Percentiles rank a stretch among this genome's conserved stretches.
Evolutionary conservation across 345 rosid species (phyloP).

Genomic region (Gossypium australe): DNA sequence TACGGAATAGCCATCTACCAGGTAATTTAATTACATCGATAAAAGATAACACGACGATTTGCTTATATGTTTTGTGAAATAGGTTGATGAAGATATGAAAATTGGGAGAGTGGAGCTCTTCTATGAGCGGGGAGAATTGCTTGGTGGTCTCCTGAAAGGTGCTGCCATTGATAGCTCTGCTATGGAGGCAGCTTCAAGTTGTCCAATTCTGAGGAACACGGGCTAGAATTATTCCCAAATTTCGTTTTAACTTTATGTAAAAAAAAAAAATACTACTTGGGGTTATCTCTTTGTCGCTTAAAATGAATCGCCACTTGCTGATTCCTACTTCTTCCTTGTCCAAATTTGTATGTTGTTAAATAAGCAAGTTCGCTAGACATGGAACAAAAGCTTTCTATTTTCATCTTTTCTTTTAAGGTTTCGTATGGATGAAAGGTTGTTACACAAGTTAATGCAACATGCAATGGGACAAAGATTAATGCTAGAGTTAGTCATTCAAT

Average conservation of each 20-base stretch:
- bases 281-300: neutral
- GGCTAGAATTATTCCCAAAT: constrained; percentile 6
- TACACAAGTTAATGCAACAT: no score
- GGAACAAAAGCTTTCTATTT: neutral
- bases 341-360: neutral
- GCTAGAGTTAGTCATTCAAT: no score
- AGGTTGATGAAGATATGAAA: constrained; percentile 48
- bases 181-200: constrained; percentile 19
- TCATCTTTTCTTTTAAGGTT: no score
- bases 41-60: neutral
- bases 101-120: constrained; percentile 50
- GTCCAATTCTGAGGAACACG: constrained; percentile 43
- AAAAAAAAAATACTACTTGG: neutral
- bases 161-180: neutral
- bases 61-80: neutral
- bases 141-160: constrained; percentile 38
- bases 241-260: neutral
- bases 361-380: neutral
- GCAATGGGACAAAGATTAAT: no score
- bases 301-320: neutral
- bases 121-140: constrained; percentile 45
- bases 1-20: neutral
- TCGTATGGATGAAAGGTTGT: no score
- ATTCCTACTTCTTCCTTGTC: neutral
- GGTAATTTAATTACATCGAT: neutral